Percentiles rank a stretch among this genome's conserved stretches.
Evolutionary conservation across 805 yeast species (phyloP).

Genomic region (Candida morakotiae): DNA sequence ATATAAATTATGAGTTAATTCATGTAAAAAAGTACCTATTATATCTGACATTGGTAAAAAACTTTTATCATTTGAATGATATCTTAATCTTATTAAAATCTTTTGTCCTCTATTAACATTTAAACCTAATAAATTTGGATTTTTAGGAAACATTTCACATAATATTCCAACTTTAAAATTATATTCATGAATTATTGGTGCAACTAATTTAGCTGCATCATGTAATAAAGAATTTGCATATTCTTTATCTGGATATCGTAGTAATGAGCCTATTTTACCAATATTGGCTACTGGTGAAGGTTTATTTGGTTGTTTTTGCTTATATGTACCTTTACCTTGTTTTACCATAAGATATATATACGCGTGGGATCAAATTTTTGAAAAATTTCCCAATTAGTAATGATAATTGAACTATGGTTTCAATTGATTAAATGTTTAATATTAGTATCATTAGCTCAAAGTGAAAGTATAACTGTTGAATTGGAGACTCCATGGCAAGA

Average conservation of each 20-base stretch:
- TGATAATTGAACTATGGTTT: constrained; percentile 3
- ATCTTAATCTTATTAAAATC: constrained; percentile 67
- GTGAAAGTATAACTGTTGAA: constrained; percentile 1
- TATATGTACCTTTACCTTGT: constrained; percentile 8
- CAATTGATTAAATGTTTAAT: neutral
- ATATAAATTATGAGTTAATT: constrained; percentile 70
- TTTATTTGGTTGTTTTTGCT: constrained; percentile 11
- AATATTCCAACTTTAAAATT: constrained; percentile 62
- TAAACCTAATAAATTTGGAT: constrained; percentile 63
- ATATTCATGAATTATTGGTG: constrained; percentile 72
- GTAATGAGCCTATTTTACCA: constrained; percentile 33
- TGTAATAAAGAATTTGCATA: constrained; percentile 51
- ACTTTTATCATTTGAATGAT: constrained; percentile 43
- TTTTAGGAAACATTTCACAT: constrained; percentile 79
- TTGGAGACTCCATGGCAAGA: constrained; percentile 35
- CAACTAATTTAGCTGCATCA: constrained; percentile 63
- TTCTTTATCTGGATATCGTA: constrained; percentile 32
- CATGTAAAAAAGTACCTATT: constrained; percentile 84
- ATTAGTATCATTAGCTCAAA: neutral
- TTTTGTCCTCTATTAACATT: constrained; percentile 78
- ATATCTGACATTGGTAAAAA: constrained; percentile 66
- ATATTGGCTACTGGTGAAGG: constrained; percentile 36
- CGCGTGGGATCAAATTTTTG: no score
- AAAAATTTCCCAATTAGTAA: neutral
- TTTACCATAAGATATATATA: constrained; percentile 9